Conservation (phyloP, 495 filamentous ascomycete species). For the Cercophora scortea region DNA sequence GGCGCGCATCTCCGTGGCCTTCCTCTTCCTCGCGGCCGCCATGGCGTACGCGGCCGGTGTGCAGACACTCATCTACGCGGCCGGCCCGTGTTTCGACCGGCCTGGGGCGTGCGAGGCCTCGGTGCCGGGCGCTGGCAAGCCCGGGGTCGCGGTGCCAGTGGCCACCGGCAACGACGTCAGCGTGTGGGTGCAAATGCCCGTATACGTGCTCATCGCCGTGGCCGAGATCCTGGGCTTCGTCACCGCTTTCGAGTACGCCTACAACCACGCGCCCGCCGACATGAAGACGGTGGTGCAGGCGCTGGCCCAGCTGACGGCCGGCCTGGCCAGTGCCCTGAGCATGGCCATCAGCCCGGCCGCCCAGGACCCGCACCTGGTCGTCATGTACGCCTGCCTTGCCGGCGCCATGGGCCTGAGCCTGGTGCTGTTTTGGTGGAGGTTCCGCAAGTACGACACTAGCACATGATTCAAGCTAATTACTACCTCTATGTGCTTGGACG, state of each 20-base stretch:
- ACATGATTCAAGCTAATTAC: too few species aligned
- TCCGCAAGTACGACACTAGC: too few species aligned
- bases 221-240: slow-evolving; percentile 36
- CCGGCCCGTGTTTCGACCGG: slow-evolving; percentile 42
- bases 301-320: slow-evolving; percentile 33
- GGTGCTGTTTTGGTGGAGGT: slow-evolving; percentile 22
- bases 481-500: too few species aligned
- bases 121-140: slow-evolving; percentile 1
- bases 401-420: slow-evolving; percentile 23
- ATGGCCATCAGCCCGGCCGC: slow-evolving; percentile 34
- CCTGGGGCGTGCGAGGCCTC: slow-evolving; percentile 30
- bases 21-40: slow-evolving; percentile 29
- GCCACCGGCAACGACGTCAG: slow-evolving; percentile 30
- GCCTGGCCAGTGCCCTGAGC: slow-evolving; percentile 31
- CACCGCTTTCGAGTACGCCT: slow-evolving; percentile 46
- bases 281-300: slow-evolving; percentile 28
- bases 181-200: slow-evolving; percentile 32
- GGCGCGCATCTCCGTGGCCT: slow-evolving; percentile 43
- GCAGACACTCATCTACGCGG: slow-evolving; percentile 38
- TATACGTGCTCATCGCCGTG: slow-evolving; percentile 30
- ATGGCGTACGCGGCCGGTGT: slow-evolving; percentile 45
- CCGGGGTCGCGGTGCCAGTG: too few species aligned
- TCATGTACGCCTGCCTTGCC: slow-evolving; percentile 36
- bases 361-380: slow-evolving; percentile 37
- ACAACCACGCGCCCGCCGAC: slow-evolving; percentile 31